A percentile compares a stretch with the other conserved stretches of the same genome.
Conservation (phyloP, 2,329 filamentous ascomycete genomes). For the Dothiorella sarmentorum region DNA sequence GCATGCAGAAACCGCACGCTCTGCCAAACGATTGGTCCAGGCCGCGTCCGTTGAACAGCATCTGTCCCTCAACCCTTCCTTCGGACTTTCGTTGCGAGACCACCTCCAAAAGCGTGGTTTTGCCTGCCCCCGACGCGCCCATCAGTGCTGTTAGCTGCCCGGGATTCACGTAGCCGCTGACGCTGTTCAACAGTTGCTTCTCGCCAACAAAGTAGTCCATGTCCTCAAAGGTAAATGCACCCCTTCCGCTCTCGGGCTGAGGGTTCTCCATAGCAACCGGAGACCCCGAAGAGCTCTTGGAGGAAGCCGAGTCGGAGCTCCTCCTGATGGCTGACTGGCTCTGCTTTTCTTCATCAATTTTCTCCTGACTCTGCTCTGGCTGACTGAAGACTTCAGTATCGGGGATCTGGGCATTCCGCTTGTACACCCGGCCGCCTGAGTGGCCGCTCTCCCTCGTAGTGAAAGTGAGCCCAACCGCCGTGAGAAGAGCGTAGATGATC, state of each 20-base stretch:
- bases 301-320: too few species aligned
- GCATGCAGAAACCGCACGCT: conserved; percentile 55
- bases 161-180: conserved; percentile 70
- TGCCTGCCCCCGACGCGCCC: conserved; percentile 65
- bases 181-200: conserved; percentile 53
- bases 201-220: conserved; percentile 61
- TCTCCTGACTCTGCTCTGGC: background rate
- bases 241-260: too few species aligned
- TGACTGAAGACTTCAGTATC: too few species aligned
- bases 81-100: conserved; percentile 44
- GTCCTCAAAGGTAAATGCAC: conserved; percentile 73
- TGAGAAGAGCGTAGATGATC: conserved; percentile 46
- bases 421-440: conserved; percentile 59
- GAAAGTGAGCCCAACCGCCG: conserved; percentile 42
- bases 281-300: too few species aligned
- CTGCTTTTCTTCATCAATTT: background rate
- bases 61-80: conserved; percentile 44
- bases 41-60: conserved; percentile 43
- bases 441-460: conserved; percentile 57
- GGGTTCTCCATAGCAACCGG: background rate
- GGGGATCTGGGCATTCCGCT: conserved; percentile 46
- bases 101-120: conserved; percentile 39
- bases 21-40: conserved; percentile 44
- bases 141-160: conserved; percentile 76
- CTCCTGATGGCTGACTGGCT: too few species aligned